Evolutionary conservation across 140 eudicot species (phyloP).

Genomic region (Cichorium intybus): DNA sequence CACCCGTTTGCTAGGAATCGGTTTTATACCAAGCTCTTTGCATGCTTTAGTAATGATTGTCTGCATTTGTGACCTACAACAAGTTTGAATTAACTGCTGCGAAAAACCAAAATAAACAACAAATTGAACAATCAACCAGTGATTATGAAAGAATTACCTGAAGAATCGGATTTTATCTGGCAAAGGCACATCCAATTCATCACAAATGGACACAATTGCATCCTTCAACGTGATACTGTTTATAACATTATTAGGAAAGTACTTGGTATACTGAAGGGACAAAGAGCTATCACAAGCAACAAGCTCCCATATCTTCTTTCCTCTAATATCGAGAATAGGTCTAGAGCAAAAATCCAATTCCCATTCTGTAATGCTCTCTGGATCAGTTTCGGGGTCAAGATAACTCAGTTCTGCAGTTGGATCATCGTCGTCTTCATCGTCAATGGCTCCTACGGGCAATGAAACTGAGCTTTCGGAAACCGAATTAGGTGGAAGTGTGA

Average conservation of each 20-base stretch:
- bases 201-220: slow-evolving; percentile 70
- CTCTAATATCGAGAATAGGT: slow-evolving; percentile 96
- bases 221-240: slow-evolving; percentile 86
- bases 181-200: slow-evolving; percentile 86
- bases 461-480: slow-evolving; percentile 77
- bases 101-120: neutral
- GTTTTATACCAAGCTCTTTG: slow-evolving; percentile 81
- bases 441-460: slow-evolving; percentile 31
- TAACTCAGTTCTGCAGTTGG: slow-evolving; percentile 85
- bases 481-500: slow-evolving; percentile 37
- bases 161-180: slow-evolving; percentile 82
- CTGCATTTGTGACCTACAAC: slow-evolving; percentile 94
- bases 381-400: slow-evolving; percentile 84
- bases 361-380: slow-evolving; percentile 82
- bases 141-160: slow-evolving; percentile 44
- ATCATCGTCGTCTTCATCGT: slow-evolving; percentile 38
- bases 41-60: slow-evolving; percentile 94
- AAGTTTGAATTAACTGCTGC: neutral
- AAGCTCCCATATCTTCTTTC: slow-evolving; percentile 97
- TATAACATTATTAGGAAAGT: slow-evolving; percentile 90
- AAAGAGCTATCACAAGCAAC: slow-evolving; percentile 85
- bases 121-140: neutral
- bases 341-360: slow-evolving; percentile 95
- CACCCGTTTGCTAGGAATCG: slow-evolving; percentile 95
- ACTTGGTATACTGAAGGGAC: slow-evolving; percentile 90